Conservation (phyloP, 192 early-diverging fungal genomes). For the Coemansia sp. region DNA sequence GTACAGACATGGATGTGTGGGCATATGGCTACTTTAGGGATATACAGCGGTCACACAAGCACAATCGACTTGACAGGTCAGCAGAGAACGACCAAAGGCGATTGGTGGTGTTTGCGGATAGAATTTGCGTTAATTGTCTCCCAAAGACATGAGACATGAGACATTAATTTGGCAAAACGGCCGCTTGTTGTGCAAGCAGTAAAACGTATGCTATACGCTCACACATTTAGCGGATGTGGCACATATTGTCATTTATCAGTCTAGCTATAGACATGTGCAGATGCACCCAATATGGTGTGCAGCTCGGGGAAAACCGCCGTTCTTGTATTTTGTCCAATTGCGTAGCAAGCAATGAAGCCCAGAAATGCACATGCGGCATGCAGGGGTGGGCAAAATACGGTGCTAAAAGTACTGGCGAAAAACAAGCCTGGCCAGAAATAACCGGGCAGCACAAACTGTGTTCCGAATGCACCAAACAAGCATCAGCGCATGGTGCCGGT, state of each 20-base stretch:
- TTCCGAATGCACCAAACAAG: not conserved
- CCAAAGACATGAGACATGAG: not conserved
- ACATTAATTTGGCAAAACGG: not conserved
- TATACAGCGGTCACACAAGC: not conserved
- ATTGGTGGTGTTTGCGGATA: not conserved
- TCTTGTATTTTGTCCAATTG: not conserved
- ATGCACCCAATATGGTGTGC: not conserved
- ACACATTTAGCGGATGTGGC: not conserved
- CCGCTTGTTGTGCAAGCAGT: not conserved
- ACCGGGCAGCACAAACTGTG: not conserved
- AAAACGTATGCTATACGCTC: not conserved
- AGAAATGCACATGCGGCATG: not conserved
- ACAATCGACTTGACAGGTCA: not conserved
- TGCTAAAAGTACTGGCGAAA: not conserved
- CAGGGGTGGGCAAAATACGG: not conserved
- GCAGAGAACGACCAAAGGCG: not conserved
- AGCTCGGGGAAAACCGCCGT: not conserved
- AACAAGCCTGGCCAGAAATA: not conserved
- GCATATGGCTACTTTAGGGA: constrained; percentile 2
- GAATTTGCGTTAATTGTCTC: not conserved
- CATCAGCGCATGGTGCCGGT: not conserved
- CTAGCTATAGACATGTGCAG: not conserved
- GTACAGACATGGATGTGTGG: not conserved
- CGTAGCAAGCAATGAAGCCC: not conserved
- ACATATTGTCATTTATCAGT: not conserved